Evolutionary conservation across 805 yeast species (phyloP).

Genomic region (Wickerhamomyces chambardii): DNA sequence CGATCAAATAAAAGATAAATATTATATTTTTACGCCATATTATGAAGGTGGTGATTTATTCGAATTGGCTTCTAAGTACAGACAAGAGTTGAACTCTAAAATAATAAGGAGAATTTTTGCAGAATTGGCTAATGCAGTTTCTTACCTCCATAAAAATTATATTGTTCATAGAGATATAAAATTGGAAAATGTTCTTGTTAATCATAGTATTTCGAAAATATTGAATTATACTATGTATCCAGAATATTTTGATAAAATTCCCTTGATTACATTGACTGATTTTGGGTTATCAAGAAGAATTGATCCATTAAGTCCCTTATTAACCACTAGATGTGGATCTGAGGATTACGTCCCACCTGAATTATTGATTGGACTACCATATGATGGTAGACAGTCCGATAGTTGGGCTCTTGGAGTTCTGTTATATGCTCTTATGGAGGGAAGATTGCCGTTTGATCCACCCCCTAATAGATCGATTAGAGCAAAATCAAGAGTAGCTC

Average conservation of each 20-base stretch:
- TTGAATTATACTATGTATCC: constrained; percentile 4
- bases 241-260: constrained; percentile 12
- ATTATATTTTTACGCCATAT: constrained; percentile 50
- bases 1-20: constrained; percentile 25
- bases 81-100: constrained; percentile 33
- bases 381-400: constrained; percentile 88
- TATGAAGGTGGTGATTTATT: constrained; percentile 12
- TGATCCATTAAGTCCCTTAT: constrained; percentile 46
- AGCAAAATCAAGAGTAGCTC: constrained; percentile 57
- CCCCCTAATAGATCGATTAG: constrained; percentile 46
- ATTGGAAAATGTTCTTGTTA: constrained; percentile 70
- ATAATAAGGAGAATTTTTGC: constrained; percentile 55
- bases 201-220: constrained; percentile 25
- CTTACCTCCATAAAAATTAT: constrained; percentile 55
- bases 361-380: constrained; percentile 78
- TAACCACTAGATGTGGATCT: constrained; percentile 90
- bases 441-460: constrained; percentile 86
- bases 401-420: constrained; percentile 94
- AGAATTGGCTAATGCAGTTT: constrained; percentile 62
- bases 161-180: constrained; percentile 90
- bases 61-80: constrained; percentile 41
- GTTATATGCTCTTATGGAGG: constrained; percentile 77
- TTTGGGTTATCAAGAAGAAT: constrained; percentile 80
- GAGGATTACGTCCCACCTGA: constrained; percentile 97
- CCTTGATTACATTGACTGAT: constrained; percentile 64